Evolutionary conservation across 345 rosid species (phyloP), one percentile per base, ranked within the genome.

Genomic region (Lepidium aucheri): DNA sequence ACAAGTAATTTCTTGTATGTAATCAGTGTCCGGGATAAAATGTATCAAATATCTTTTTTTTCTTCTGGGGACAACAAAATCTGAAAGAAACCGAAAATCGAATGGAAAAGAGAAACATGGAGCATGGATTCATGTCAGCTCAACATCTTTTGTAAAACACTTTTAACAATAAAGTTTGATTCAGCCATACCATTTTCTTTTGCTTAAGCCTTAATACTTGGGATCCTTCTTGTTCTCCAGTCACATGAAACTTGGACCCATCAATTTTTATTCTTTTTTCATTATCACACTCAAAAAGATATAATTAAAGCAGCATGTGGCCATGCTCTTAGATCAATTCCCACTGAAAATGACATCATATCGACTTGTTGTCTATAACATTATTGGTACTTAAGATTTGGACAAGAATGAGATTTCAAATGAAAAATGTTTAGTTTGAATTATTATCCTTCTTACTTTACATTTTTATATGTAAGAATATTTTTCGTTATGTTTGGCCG

Each of bases 241-340:
- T 60, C 77, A 67, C 73, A 67, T 67, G 68, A 60, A 67, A 60
- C 50, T 42, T 67, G 77, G 77, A 43, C 77, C 77, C 77, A 73
- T 47, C 62, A 28, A 65, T 26, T 43, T 43, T 26, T 47, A 13
- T 47, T 12, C 32, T 56, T 39, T 51, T 51, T 55, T 47, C 70
- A 64, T 56, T 46, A 60, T 73, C 44, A 60, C 17, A 30, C 34
- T 60, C 58, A 35, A 52, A 44, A 51, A 67, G 63, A 35, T 24
- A 60, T 66, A 46, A 66, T 59, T 73, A 60, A 14, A 62, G 68
- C 33, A 53, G 17, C 67, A 69, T 62, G 74, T 70, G 69, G 50
- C 12, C 63, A 70, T 70, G 49, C 69, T 70, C 68, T 70, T 44
- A 53, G 15, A 65, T 65, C 61, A 67, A 34, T 44, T 67, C 63